A percentile compares a stretch with the other conserved stretches of the same genome.
Evolutionary conservation across 192 early-diverging fungal species (phyloP).

Genomic region (Umbelopsis sp.): DNA sequence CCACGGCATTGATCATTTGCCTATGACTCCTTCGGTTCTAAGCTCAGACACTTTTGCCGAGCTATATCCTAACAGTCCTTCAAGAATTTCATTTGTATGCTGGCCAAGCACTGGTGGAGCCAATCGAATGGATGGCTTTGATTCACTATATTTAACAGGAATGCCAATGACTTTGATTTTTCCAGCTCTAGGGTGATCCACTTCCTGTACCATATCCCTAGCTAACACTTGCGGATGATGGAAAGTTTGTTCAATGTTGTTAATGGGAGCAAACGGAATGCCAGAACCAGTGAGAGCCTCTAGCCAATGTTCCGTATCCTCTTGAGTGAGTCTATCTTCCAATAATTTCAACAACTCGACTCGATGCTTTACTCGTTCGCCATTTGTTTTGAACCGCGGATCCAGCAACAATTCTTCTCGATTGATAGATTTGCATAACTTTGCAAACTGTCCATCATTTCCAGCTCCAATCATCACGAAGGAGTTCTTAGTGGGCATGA

Average conservation of each 20-base stretch:
- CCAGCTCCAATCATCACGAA: conserved; percentile 89
- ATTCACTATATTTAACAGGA: conserved; percentile 79
- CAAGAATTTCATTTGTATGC: conserved; percentile 84
- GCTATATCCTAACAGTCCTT: conserved; percentile 64
- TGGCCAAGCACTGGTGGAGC: conserved; percentile 87
- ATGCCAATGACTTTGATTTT: conserved; percentile 70
- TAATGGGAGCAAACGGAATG: conserved; percentile 85
- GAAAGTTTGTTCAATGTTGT: conserved; percentile 78
- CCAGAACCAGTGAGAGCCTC: conserved; percentile 64
- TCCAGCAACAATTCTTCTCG: conserved; percentile 50
- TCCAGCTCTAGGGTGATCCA: conserved; percentile 84
- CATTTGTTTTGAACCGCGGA: conserved; percentile 67
- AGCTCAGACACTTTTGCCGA: conserved; percentile 55
- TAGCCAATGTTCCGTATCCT: conserved; percentile 67
- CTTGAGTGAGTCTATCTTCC: conserved; percentile 44
- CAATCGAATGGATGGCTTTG: conserved; percentile 61
- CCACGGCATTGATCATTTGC: conserved; percentile 20
- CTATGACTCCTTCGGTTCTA: conserved; percentile 43
- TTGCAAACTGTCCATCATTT: conserved; percentile 84
- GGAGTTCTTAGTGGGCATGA: conserved; percentile 76
- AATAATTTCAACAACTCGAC: conserved; percentile 64
- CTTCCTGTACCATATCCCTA: conserved; percentile 72
- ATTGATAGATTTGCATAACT: conserved; percentile 61
- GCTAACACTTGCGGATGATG: conserved; percentile 72
- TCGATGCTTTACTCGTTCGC: conserved; percentile 74